Evolutionary conservation across 371 early-diverging fungal species (phyloP).

Genomic region (Conidiobolus incongruus): DNA sequence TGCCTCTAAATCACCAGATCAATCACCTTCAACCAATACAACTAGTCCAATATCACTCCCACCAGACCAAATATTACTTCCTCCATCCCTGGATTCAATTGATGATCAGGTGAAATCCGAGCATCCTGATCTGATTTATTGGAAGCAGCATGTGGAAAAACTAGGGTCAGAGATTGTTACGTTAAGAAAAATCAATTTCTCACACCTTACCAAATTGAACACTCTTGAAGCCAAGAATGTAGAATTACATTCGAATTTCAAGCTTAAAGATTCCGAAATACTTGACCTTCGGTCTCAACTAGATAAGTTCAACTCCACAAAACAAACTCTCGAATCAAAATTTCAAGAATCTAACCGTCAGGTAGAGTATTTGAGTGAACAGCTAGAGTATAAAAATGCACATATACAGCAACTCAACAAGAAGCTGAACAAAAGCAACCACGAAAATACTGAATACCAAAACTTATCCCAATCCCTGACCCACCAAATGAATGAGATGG

Average conservation of each 20-base stretch:
- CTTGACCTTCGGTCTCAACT: not conserved
- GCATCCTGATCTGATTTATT: not conserved
- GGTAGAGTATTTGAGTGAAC: not conserved
- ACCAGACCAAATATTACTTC: too few relatives aligned
- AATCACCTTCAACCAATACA: too few relatives aligned
- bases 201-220: not conserved
- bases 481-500: not conserved
- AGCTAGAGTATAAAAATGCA: not conserved
- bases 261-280: not conserved
- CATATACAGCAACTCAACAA: not conserved
- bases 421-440: not conserved
- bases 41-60: too few relatives aligned
- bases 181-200: not conserved
- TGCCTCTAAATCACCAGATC: too few relatives aligned
- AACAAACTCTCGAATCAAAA: not conserved
- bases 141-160: not conserved
- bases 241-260: not conserved
- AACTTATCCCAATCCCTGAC: not conserved
- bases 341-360: not conserved
- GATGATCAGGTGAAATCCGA: too few relatives aligned
- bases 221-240: not conserved
- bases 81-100: too few relatives aligned
- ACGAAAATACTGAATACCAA: not conserved
- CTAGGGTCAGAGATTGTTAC: not conserved
- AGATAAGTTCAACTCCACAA: not conserved